A percentile compares a stretch with the other conserved stretches of the same genome.
Conservation (phyloP, 768 basidiomycete species). For the Mycena venus region DNA sequence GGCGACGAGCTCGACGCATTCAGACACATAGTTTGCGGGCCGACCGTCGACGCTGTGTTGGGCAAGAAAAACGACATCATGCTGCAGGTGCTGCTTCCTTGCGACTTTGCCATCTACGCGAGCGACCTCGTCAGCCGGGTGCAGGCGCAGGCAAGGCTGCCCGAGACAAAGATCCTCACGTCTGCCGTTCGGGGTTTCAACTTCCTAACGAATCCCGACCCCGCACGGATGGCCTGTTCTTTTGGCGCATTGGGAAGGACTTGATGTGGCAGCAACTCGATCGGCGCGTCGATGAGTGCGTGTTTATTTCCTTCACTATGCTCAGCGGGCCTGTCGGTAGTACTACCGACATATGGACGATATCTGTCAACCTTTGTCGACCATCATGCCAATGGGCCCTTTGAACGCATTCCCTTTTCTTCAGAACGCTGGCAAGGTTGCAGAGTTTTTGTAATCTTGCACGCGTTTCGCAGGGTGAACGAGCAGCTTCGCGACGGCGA, state of each 20-base stretch:
- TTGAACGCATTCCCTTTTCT: too few relatives aligned
- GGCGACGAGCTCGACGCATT: not conserved
- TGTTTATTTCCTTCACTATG: not conserved
- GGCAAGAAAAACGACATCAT: not conserved
- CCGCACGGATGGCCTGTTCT: conserved; percentile 4
- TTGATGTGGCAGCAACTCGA: conserved; percentile 22
- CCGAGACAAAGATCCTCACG: conserved; percentile 1
- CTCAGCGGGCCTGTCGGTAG: too few relatives aligned
- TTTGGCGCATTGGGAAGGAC: conserved; percentile 13
- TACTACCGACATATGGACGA: too few relatives aligned
- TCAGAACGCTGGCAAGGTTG: too few relatives aligned
- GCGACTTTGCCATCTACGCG: conserved; percentile 14
- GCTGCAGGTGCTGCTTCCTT: conserved; percentile 17
- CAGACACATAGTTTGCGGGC: not conserved
- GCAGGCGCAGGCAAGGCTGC: conserved; percentile 3
- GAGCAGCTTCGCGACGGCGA: not conserved
- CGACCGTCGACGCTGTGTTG: not conserved
- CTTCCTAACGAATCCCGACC: not conserved
- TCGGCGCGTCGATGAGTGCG: conserved; percentile 15
- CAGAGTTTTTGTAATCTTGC: conserved; percentile 12
- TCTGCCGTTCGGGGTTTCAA: not conserved
- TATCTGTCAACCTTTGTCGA: too few relatives aligned
- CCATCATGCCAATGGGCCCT: too few relatives aligned
- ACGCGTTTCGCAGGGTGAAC: conserved; percentile 12
- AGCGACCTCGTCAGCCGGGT: conserved; percentile 8